Percentiles rank a stretch among this genome's conserved stretches.
Evolutionary conservation across 2,329 filamentous ascomycete genomes (phyloP).

Genomic region (Botrytis fragariae): DNA sequence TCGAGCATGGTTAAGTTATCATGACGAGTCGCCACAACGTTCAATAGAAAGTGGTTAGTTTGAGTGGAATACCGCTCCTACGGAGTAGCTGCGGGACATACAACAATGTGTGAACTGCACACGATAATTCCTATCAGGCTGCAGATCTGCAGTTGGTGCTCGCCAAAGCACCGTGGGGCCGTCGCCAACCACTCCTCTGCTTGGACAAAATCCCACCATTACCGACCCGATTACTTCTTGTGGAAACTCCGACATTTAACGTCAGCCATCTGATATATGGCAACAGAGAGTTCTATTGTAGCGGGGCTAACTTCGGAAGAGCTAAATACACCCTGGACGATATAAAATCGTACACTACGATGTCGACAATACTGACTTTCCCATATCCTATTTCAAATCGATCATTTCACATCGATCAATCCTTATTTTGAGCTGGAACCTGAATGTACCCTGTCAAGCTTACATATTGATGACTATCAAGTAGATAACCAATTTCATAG

Average conservation of each 20-base stretch:
- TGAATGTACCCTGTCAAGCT: background rate
- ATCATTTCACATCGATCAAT: background rate
- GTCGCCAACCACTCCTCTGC: background rate
- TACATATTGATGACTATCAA: background rate
- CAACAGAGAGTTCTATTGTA: background rate
- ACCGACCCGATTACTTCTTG: background rate
- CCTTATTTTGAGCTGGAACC: background rate
- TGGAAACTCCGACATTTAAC: background rate
- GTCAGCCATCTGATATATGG: background rate
- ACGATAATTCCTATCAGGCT: background rate
- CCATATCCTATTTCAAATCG: background rate
- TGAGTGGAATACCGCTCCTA: background rate
- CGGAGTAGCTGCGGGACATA: background rate
- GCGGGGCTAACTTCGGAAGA: background rate
- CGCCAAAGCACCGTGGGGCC: background rate
- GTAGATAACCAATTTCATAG: background rate
- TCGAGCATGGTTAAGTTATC: background rate
- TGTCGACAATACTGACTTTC: background rate
- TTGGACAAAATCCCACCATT: background rate
- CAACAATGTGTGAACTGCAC: background rate
- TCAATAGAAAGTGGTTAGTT: background rate
- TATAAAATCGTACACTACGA: background rate
- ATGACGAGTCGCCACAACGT: background rate
- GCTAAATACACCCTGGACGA: background rate
- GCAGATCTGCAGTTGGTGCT: background rate